Conservation (phyloP, 345 rosid genomes). For the Citrus cavaleriei region DNA sequence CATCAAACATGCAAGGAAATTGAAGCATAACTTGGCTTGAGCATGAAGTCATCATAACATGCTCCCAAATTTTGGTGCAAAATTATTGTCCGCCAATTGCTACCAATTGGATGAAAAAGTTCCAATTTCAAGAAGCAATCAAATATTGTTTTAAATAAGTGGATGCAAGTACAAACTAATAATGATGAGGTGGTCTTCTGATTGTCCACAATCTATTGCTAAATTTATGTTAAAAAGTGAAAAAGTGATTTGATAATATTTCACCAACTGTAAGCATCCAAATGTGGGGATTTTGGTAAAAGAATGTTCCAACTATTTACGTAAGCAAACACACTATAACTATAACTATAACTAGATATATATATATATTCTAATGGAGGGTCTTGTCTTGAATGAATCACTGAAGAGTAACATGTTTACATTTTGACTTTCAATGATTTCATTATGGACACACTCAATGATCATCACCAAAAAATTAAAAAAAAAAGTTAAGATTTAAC, state of each 20-base stretch:
- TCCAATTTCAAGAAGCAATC: neutral
- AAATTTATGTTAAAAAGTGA: neutral
- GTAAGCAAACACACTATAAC: neutral
- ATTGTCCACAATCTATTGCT: neutral
- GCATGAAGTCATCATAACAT: neutral
- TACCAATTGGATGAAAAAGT: too few species aligned
- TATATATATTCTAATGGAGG: too few species aligned
- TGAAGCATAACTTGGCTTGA: neutral
- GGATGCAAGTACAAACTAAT: neutral
- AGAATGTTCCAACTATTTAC: too few species aligned
- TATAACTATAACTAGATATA: too few species aligned
- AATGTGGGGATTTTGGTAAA: neutral
- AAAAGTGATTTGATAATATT: neutral
- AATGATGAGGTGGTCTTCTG: neutral
- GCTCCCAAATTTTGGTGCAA: neutral
- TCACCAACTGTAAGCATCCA: neutral
- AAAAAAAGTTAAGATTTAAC: neutral
- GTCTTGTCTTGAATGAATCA: neutral
- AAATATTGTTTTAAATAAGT: neutral
- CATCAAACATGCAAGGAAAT: neutral
- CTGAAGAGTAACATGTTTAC: neutral
- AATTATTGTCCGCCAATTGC: neutral
- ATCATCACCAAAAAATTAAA: neutral
- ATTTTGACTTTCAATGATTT: neutral
- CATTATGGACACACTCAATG: neutral